Evolutionary conservation across 148 eudicot species (phyloP), one percentile per base, ranked within the genome.

Genomic region (Rhododendron vialii): DNA sequence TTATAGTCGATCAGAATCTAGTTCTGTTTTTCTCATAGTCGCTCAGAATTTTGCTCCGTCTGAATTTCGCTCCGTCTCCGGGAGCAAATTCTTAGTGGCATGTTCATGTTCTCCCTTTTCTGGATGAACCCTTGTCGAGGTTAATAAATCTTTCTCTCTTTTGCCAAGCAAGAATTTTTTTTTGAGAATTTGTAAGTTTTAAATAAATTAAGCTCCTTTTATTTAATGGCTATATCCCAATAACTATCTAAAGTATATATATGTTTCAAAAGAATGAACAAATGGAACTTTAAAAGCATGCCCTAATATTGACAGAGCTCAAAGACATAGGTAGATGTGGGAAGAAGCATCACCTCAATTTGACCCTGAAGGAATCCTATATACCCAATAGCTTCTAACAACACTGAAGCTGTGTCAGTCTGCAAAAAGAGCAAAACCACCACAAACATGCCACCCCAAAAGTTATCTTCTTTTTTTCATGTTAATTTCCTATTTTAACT

Each of bases 401-500:
- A 90, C 51, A 95, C 98, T 59, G 98, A 96, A 28, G 98, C 98
- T 38, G 98, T 96, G 94, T 96, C 98, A 92, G 98, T 96, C 98
- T 96, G 95, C 91, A 92, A 91, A 71, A 91, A 90, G 88, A 87
- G 74, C 51, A 67, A 28, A 26, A 65, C 13, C 79, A 71, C 57
- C 48, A 61, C 13, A 55, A 76, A 24, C 15, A 75, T 75, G 26
- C 36, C 79, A 17, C 65, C 65, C 84, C 47, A 78, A 45, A 83
- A 57, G 51, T 50, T 82, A 61, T 36, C 47, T 75, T 85, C 33
- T 67, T 80, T 74, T 17, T 71, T 55, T 80, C 3, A 7, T 12
- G 6, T 11, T 9, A 18, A 67, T 38, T 51, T 57, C 17, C 63
- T 12, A 28, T 12, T 69, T 43, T 63, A 67, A 7, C 47, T 38